phyloP scores from a whole-genome alignment of 352 stramenopile species.

The Peronospora belbahrii region DNA sequence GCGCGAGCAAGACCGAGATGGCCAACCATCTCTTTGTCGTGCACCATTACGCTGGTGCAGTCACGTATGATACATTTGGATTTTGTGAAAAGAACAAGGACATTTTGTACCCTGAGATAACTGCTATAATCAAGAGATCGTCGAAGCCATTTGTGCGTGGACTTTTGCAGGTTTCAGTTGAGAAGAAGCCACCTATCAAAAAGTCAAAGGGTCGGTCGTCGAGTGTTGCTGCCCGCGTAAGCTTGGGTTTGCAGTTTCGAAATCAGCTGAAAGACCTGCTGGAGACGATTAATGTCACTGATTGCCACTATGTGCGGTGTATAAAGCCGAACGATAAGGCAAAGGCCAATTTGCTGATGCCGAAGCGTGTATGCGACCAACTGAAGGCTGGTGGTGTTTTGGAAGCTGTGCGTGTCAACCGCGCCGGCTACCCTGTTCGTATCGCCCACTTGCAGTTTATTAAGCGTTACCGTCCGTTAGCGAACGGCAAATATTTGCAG shows the following conservation, averaged over 20 bases:
- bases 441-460: slow-evolving; percentile 91
- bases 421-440: slow-evolving; percentile 96
- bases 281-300: slow-evolving; percentile 89
- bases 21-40: slow-evolving; percentile 77
- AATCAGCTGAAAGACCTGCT: slow-evolving; percentile 89
- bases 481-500: slow-evolving; percentile 52
- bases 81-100: slow-evolving; percentile 97
- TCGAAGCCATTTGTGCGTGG: slow-evolving; percentile 63
- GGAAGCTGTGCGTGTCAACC: slow-evolving; percentile 96
- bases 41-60: slow-evolving; percentile 90
- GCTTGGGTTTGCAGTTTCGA: slow-evolving; percentile 87
- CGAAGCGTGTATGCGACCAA: slow-evolving; percentile 94
- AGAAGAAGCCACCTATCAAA: slow-evolving; percentile 16
- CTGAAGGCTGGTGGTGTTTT: slow-evolving; percentile 97
- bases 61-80: slow-evolving; percentile 90
- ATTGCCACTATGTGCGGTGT: slow-evolving; percentile 97
- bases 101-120: slow-evolving; percentile 81
- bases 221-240: slow-evolving; percentile 42
- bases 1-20: slow-evolving; percentile 66
- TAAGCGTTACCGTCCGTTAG: slow-evolving; percentile 82
- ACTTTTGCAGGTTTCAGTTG: slow-evolving; percentile 34
- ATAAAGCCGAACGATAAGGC: slow-evolving; percentile 98
- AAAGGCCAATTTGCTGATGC: slow-evolving; percentile 67
- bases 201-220: slow-evolving; percentile 28
- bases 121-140: slow-evolving; percentile 60